Evolutionary conservation across 768 basidiomycete genomes (phyloP).

Genomic region (Dioszegia aurantiaca): DNA sequence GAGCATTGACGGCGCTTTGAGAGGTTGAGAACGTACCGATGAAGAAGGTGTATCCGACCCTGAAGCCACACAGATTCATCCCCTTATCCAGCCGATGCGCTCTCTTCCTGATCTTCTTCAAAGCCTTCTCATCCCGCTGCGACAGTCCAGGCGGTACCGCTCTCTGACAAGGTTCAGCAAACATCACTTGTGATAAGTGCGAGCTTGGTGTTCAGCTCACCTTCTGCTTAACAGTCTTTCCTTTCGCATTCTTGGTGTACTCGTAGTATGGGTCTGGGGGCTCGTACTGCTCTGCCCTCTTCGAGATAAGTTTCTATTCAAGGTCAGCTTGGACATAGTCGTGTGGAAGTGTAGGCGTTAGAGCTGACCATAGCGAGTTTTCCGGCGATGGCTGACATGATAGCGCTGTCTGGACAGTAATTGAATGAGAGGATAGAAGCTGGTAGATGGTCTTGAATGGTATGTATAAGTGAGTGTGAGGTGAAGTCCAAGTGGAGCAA

Average conservation of each 20-base stretch:
- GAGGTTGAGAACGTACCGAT: slow-evolving; percentile 56
- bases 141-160: slow-evolving; percentile 71
- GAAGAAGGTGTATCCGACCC: slow-evolving; percentile 60
- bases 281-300: slow-evolving; percentile 36
- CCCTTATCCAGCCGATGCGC: slow-evolving; percentile 87
- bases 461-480: not conserved
- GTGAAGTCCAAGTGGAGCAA: not conserved
- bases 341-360: not conserved
- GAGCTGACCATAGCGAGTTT: not conserved
- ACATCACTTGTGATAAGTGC: not conserved
- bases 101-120: slow-evolving; percentile 68
- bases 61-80: slow-evolving; percentile 72
- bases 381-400: not conserved
- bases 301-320: slow-evolving; percentile 14
- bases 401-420: not conserved
- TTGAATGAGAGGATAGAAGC: too few species aligned
- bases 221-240: slow-evolving; percentile 62
- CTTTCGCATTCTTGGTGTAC: slow-evolving; percentile 59
- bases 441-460: too few species aligned
- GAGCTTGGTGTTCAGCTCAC: slow-evolving; percentile 51
- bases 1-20: too few species aligned
- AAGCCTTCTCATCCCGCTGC: slow-evolving; percentile 67
- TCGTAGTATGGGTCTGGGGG: slow-evolving; percentile 77
- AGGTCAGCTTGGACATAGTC: not conserved
- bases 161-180: slow-evolving; percentile 55